phyloP scores from a whole-genome alignment of 164 flowering plant species.

The Paratinospora sagittata region DNA sequence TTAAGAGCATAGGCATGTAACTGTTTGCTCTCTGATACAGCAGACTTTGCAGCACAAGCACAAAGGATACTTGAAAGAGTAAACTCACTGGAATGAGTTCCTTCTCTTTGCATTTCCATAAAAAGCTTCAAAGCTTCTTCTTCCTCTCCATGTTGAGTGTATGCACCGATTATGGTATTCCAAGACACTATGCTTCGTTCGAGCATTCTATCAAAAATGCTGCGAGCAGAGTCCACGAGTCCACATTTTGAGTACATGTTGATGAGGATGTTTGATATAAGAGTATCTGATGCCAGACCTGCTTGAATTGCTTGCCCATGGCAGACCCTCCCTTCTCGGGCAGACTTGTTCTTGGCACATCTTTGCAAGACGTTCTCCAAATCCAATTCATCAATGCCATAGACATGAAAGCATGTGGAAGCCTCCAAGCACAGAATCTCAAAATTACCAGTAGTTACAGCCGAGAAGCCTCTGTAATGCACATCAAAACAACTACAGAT shows the following conservation, averaged over 20 bases:
- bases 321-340: slow-evolving; percentile 45
- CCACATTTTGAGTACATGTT: slow-evolving; percentile 76
- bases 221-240: slow-evolving; percentile 39
- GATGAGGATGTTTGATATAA: slow-evolving; percentile 63
- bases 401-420: not conserved
- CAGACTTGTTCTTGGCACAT: slow-evolving; percentile 41
- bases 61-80: slow-evolving; percentile 72
- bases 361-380: slow-evolving; percentile 41
- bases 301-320: slow-evolving; percentile 40
- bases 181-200: slow-evolving; percentile 63
- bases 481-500: not conserved
- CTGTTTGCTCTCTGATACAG: slow-evolving; percentile 53
- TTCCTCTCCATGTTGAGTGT: slow-evolving; percentile 39
- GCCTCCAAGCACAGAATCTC: not conserved
- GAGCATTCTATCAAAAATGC: slow-evolving; percentile 63
- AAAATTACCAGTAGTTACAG: not conserved
- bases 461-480: slow-evolving; percentile 12
- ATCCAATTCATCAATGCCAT: not conserved
- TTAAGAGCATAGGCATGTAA: slow-evolving; percentile 69
- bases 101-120: slow-evolving; percentile 48
- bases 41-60: slow-evolving; percentile 62
- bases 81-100: slow-evolving; percentile 44
- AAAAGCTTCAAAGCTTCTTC: slow-evolving; percentile 50
- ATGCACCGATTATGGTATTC: slow-evolving; percentile 69
- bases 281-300: slow-evolving; percentile 35